Evolutionary conservation across 805 yeast species (phyloP), one percentile per base, ranked within the genome.

Genomic region (Saccharomyces jurei): DNA sequence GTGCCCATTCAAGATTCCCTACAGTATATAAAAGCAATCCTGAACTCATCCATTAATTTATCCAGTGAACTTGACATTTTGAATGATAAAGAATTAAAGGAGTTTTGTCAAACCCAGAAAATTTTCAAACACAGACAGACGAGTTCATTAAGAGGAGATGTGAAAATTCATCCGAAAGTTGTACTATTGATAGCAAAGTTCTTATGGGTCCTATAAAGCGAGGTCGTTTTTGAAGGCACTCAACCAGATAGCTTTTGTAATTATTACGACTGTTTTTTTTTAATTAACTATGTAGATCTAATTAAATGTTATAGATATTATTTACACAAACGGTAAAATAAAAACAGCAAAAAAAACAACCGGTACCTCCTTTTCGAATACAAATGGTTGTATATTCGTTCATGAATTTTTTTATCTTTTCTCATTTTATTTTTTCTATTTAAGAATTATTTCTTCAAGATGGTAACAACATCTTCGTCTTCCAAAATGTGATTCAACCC

Each of bases 391-490:
- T 36, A 36, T 36, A 17, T 36, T 36, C 17, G 11, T 17, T 36
- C 17, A 36, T 36, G 44, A 36, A 17, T 36, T 36, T 36, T 36
- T 36, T 36, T 36, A 11, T 36, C 25, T 36, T 36, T 36, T 36
- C 17, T 10, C 11, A 17, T 36, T 8, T 36, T 36, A 9, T 17
- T 17, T 36, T 3, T 17, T 36, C n/a, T 17, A 6, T 36, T 36
- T 22, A 25, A 21, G 22, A 31, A 41, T 61, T 59, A 73, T 69
- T 88, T 86, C 76, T 91, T 91, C 74, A 91, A 79, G 63, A 91
- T 89, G 21, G 99, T 92, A 51, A 94, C 96, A 31, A 94, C 99
- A 73, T 94, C 99, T 73, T 94, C 99, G 72, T 94, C 99, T 73
- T 85, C 87, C 63, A 94, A 76, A 11, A 71, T 77, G 74, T 94